These are phyloP conservation scores for Thermothielavioides terrestris DNA, from an alignment of 495 filamentous ascomycete genomes.

Conservation along the genomic window DNA sequence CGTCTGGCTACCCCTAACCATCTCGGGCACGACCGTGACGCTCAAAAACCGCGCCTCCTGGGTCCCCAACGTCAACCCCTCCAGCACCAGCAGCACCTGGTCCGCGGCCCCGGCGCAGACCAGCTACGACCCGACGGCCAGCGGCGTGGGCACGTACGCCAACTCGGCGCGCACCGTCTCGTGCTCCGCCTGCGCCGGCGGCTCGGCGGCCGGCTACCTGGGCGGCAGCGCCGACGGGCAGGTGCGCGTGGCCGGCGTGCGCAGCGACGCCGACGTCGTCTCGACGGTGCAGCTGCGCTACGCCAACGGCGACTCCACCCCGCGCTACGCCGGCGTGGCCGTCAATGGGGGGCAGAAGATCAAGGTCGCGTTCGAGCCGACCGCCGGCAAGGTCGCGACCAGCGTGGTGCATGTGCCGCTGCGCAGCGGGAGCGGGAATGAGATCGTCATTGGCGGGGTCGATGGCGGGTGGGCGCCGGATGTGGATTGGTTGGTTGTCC, in stretches of 20 bases:
- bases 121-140: slow-evolving; percentile 41
- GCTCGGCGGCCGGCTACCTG: slow-evolving; percentile 43
- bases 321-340: slow-evolving; percentile 44
- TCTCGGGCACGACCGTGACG: slow-evolving; percentile 46
- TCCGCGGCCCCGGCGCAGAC: slow-evolving; percentile 36
- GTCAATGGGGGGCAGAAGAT: slow-evolving; percentile 46
- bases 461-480: slow-evolving; percentile 46
- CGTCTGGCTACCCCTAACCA: slow-evolving; percentile 55
- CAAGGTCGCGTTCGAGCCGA: slow-evolving; percentile 43
- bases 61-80: slow-evolving; percentile 36
- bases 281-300: slow-evolving; percentile 49
- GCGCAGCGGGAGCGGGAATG: slow-evolving; percentile 36
- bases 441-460: slow-evolving; percentile 40
- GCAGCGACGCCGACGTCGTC: slow-evolving; percentile 49
- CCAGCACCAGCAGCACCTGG: too few species aligned
- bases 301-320: slow-evolving; percentile 41
- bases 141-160: slow-evolving; percentile 30
- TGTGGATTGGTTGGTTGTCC: slow-evolving; percentile 49
- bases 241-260: slow-evolving; percentile 43
- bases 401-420: slow-evolving; percentile 37
- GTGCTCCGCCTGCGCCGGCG: slow-evolving; percentile 43
- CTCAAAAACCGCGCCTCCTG: slow-evolving; percentile 47
- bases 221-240: slow-evolving; percentile 42
- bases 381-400: slow-evolving; percentile 23
- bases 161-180: slow-evolving; percentile 27